Base-by-base conservation (phyloP, 805 yeast species). In the Wickerhamiella qilinensis region DNA sequence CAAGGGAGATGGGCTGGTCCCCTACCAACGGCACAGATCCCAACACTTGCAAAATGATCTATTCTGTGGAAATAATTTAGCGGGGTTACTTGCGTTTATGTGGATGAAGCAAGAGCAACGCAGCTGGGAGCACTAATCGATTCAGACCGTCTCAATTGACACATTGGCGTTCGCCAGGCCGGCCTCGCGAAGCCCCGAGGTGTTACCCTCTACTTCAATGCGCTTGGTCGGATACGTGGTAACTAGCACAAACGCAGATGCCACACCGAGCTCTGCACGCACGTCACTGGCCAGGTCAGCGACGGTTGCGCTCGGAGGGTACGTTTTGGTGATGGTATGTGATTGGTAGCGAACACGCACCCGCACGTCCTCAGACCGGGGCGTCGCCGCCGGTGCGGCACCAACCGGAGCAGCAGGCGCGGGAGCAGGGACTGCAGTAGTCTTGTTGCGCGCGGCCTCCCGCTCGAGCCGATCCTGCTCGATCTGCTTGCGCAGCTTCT, bases 401-500 rank as follows among this genome's bases (percentile, higher is more conserved):
- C n/a, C n/a, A n/a, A n/a, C n/a, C n/a, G n/a, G n/a, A 4, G 51
- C 36, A 8, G 49, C 35, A 1, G 45, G 37, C 4, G 48, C 25
- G 2, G 45, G 36, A 12, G 35, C 31, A n/a, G 36, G 28, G n/a
- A n/a, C 29, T 3, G 20, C 31, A n/a, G 20, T 43, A 39, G 28
- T 38, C 43, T 34, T 25, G 19, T 29, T 27, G 21, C 35, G 37
- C 43, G 16, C 30, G 18, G 46, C 48, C 19, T 46, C 47, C 12
- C 62, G 46, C 19, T 54, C 56, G 16, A 49, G 43, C 38, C 46
- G 51, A 33, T 58, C 62, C n/a, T 57, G 59, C 38, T 55, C 62
- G 37, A 58, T 58, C 36, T 48, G 53, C 19, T 49, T 56, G 40
- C 47, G 44, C 38, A 58, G 48, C 30, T 54, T 42, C 39, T 52